phyloP scores from a whole-genome alignment of 1,284 basidiomycete genomes.

The Agaricales sp. region DNA sequence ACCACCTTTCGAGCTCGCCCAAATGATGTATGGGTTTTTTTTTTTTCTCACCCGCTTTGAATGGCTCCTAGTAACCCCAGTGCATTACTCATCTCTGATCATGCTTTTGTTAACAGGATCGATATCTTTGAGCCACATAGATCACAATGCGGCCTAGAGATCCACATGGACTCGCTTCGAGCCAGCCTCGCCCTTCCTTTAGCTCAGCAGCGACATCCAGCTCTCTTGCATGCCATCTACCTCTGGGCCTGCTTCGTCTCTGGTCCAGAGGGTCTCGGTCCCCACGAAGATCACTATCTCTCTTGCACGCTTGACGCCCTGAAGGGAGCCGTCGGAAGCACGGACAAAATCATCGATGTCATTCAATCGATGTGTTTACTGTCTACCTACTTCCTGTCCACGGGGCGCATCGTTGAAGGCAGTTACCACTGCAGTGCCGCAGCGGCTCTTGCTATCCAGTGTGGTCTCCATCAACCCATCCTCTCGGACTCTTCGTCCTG shows the following conservation, averaged over 20 bases:
- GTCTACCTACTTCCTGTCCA: slow-evolving; percentile 63
- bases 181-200: slow-evolving; percentile 41
- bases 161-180: slow-evolving; percentile 53
- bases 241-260: slow-evolving; percentile 74
- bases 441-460: slow-evolving; percentile 54
- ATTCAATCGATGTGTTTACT: slow-evolving; percentile 66
- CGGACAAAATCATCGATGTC: slow-evolving; percentile 49
- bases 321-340: slow-evolving; percentile 44
- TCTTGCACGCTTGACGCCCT: slow-evolving; percentile 46
- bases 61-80: slow-evolving; percentile 6
- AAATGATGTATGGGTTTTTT: slow-evolving; percentile 50
- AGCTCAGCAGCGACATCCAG: slow-evolving; percentile 57
- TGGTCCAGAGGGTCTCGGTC: slow-evolving; percentile 51
- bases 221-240: slow-evolving; percentile 67
- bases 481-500: slow-evolving; percentile 24
- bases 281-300: slow-evolving; percentile 62
- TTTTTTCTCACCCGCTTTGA: too few relatives aligned
- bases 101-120: slow-evolving; percentile 31
- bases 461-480: slow-evolving; percentile 46
- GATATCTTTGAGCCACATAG: slow-evolving; percentile 70
- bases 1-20: slow-evolving; percentile 49
- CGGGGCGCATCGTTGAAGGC: slow-evolving; percentile 62
- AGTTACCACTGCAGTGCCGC: slow-evolving; percentile 64
- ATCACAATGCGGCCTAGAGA: slow-evolving; percentile 59
- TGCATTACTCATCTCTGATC: slow-evolving; percentile 10